phyloP scores from a whole-genome alignment of 1,284 basidiomycete species.

The Malassezia dermatis region DNA sequence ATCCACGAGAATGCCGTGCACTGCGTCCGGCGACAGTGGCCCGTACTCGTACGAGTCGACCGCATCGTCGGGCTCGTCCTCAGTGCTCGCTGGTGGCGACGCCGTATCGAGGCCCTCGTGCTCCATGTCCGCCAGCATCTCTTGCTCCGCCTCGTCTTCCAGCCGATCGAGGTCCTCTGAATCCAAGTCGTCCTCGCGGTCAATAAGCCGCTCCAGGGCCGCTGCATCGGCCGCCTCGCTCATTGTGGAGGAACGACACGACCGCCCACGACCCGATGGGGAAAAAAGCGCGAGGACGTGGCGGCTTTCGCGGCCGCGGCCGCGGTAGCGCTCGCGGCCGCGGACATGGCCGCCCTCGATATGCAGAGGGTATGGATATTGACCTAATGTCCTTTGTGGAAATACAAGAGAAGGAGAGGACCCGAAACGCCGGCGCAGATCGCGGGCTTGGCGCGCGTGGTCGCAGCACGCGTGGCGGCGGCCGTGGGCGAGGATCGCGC shows the following conservation, averaged over 20 bases:
- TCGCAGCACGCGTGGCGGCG: background rate
- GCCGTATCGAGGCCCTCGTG: constrained; percentile 12
- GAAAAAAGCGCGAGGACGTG: constrained; percentile 6
- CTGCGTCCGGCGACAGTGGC: constrained; percentile 20
- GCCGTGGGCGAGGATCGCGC: background rate
- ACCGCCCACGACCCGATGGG: background rate
- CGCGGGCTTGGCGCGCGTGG: background rate
- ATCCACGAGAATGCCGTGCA: constrained; percentile 23
- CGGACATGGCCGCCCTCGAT: background rate
- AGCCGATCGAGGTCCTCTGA: constrained; percentile 39
- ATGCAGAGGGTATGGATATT: background rate
- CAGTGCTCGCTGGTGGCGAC: background rate
- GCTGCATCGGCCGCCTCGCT: background rate
- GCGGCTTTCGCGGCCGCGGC: constrained; percentile 4
- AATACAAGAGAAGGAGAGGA: background rate
- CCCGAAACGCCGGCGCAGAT: background rate
- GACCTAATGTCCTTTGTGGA: background rate
- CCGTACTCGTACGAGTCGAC: background rate
- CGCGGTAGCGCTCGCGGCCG: constrained; percentile 11
- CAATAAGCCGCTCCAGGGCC: constrained; percentile 1
- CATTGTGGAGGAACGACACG: constrained; percentile 3
- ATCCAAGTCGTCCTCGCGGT: constrained; percentile 25
- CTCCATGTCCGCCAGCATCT: constrained; percentile 22
- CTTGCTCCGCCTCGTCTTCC: constrained; percentile 36
- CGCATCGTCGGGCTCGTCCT: background rate